Conservation (phyloP, 306 rosid species). For the Medicago ruthenica region DNA sequence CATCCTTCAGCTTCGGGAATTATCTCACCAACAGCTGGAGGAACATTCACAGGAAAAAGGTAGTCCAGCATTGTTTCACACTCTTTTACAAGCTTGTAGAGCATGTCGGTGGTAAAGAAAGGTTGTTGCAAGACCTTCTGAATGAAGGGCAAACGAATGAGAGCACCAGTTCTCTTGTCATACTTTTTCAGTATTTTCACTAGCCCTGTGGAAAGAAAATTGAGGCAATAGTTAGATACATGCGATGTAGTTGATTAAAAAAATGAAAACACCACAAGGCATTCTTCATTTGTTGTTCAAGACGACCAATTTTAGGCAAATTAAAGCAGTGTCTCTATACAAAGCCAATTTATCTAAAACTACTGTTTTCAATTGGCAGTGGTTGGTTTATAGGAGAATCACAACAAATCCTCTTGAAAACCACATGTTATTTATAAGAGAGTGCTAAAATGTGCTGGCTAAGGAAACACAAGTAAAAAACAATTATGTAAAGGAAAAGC, state of each 20-base stretch:
- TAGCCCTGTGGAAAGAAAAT: slow-evolving; percentile 63
- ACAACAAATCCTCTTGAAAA: not conserved
- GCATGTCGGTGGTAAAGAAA: slow-evolving; percentile 91
- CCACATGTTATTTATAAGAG: not conserved
- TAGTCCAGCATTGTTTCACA: slow-evolving; percentile 88
- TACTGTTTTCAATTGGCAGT: slow-evolving; percentile 16
- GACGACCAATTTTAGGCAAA: not conserved
- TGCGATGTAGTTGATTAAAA: slow-evolving; percentile 11
- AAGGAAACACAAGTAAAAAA: not conserved
- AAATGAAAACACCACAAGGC: not conserved
- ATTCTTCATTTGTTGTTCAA: slow-evolving; percentile 23
- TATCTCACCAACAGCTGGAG: slow-evolving; percentile 51
- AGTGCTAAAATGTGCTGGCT: not conserved
- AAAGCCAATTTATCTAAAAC: slow-evolving; percentile 27
- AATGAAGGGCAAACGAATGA: slow-evolving; percentile 94
- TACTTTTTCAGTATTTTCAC: slow-evolving; percentile 95
- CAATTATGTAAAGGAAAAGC: not conserved
- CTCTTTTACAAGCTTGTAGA: slow-evolving; percentile 93
- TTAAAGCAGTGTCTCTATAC: not conserved
- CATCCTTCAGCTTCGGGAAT: slow-evolving; percentile 56
- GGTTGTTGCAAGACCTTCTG: slow-evolving; percentile 95
- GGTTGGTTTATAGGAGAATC: slow-evolving; percentile 20
- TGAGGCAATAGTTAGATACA: slow-evolving; percentile 22
- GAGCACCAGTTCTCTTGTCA: slow-evolving; percentile 98
- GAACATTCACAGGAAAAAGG: slow-evolving; percentile 64